These are phyloP conservation scores for Ustilago shanxiensis DNA, from an alignment of 1,284 basidiomycete species.

Conservation along the genomic window DNA sequence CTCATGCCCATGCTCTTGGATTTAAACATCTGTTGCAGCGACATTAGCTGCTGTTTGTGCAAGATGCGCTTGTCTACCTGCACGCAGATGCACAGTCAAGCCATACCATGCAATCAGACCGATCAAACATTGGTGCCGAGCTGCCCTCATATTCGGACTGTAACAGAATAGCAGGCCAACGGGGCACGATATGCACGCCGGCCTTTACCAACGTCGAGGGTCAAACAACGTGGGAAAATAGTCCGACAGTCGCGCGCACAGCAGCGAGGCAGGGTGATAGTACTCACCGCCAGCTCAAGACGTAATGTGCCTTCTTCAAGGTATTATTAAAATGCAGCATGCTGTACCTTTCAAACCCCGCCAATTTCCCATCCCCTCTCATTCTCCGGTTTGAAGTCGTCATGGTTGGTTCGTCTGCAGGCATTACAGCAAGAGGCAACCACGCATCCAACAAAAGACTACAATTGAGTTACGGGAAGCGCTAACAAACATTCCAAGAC, in stretches of 20 bases:
- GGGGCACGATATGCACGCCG: conserved; percentile 2
- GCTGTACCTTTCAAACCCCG: conserved; percentile 19
- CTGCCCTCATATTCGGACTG: neutral
- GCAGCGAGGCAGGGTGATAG: too few relatives aligned
- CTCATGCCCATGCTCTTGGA: neutral
- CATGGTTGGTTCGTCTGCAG: neutral
- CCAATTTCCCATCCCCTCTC: neutral
- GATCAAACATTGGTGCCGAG: conserved; percentile 9
- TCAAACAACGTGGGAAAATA: too few relatives aligned
- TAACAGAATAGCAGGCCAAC: neutral
- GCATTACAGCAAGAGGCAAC: neutral
- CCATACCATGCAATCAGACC: neutral
- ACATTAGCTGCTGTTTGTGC: neutral
- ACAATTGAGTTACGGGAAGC: neutral
- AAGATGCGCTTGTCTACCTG: conserved; percentile 3
- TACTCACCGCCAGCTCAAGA: too few relatives aligned
- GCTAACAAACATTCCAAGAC: neutral
- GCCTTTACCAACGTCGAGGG: conserved; percentile 10
- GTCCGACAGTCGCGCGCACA: too few relatives aligned
- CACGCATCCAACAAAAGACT: neutral
- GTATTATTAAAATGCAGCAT: neutral
- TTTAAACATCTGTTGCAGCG: conserved; percentile 8
- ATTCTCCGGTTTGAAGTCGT: neutral
- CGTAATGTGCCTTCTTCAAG: neutral
- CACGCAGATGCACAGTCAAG: neutral